A percentile compares a stretch with the other conserved stretches of the same genome.
Evolutionary conservation across 495 filamentous ascomycete species (phyloP).

Genomic region (Cercophora samala): DNA sequence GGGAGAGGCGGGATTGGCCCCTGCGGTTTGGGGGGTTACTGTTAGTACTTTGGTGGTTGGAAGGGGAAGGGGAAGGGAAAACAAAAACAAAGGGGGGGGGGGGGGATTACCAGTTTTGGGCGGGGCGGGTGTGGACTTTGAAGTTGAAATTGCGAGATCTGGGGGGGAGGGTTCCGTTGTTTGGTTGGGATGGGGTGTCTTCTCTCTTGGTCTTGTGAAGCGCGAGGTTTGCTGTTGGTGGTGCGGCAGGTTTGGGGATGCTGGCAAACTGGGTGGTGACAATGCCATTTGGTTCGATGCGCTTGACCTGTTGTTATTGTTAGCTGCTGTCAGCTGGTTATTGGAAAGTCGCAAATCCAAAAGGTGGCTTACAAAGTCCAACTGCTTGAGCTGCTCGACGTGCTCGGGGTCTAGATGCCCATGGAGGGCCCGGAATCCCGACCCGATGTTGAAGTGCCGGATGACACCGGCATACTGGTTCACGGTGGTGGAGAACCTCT

Average conservation of each 20-base stretch:
- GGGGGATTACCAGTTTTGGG: not conserved
- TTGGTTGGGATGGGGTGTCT: too few relatives aligned
- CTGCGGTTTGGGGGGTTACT: too few relatives aligned
- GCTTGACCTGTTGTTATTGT: not conserved
- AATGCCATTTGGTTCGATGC: not conserved
- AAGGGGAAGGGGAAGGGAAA: too few relatives aligned
- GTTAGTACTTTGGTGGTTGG: too few relatives aligned
- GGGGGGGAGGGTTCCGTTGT: too few relatives aligned
- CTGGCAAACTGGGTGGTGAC: not conserved
- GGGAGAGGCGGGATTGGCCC: constrained; percentile 56
- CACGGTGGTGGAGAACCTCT: not conserved
- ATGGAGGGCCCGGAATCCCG: not conserved
- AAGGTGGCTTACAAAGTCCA: not conserved
- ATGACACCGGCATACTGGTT: not conserved
- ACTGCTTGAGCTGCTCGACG: not conserved
- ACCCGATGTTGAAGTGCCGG: not conserved
- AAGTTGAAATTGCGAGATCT: not conserved
- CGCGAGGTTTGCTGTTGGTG: not conserved
- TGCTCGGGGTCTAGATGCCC: not conserved
- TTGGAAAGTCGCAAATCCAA: not conserved
- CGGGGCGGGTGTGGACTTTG: not conserved
- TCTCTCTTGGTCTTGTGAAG: too few relatives aligned
- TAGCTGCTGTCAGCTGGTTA: not conserved
- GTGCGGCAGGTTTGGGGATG: not conserved
- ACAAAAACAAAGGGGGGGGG: too few relatives aligned